Conservation (phyloP, 129 eudicot genomes). For the Erigeron canadensis region DNA sequence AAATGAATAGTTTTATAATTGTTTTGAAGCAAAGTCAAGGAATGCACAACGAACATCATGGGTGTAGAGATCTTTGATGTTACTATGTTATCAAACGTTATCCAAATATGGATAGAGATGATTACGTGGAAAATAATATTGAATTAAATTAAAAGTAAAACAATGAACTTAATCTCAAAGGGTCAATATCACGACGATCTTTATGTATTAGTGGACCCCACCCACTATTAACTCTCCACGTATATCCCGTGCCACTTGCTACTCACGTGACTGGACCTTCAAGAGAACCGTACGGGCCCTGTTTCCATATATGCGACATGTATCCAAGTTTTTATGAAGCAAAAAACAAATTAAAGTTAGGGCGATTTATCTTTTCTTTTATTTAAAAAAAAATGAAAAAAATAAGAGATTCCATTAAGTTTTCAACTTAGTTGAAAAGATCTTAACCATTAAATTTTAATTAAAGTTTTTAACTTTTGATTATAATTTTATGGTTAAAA, state of each 20-base stretch:
- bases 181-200: constrained; percentile 14
- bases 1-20: neutral
- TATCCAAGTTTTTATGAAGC: neutral
- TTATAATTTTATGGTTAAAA: no score
- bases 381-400: no score
- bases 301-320: constrained; percentile 20
- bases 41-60: neutral
- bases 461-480: no score
- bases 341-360: no score
- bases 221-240: constrained; percentile 19
- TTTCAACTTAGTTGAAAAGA: no score
- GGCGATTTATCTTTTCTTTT: no score
- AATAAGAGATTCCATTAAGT: no score
- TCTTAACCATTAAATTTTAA: no score
- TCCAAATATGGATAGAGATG: constrained; percentile 28
- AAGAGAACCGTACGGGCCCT: constrained; percentile 19
- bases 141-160: neutral
- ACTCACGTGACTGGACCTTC: constrained; percentile 20
- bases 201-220: neutral
- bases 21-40: neutral
- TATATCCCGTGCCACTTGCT: constrained; percentile 8
- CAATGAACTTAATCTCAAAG: neutral
- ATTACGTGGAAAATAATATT: constrained; percentile 14
- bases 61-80: neutral
- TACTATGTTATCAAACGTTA: constrained; percentile 14